Percentiles rank a stretch among this genome's conserved stretches.
These are phyloP conservation scores for Pneumocystis sp. DNA, from an alignment of 1,139 yeast genomes.

Conservation along the genomic window DNA sequence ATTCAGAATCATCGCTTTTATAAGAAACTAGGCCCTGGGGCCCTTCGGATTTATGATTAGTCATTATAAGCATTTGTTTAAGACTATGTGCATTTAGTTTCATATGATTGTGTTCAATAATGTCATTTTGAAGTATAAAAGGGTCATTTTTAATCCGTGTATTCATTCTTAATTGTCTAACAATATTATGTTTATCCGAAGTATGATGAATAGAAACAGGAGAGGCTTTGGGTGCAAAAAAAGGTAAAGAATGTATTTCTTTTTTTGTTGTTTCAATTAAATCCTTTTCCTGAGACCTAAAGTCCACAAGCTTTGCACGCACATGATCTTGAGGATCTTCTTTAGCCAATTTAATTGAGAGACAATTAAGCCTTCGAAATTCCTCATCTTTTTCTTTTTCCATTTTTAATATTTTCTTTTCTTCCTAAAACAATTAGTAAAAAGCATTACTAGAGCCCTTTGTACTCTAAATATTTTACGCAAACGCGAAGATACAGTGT, in stretches of 20 bases:
- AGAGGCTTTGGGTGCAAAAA: not conserved
- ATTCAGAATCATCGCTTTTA: not conserved
- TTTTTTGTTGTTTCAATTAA: not conserved
- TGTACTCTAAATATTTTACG: slow-evolving; percentile 11
- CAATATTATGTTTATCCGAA: not conserved
- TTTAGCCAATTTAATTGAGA: not conserved
- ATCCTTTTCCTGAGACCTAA: not conserved
- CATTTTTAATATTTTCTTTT: not conserved
- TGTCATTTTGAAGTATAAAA: not conserved
- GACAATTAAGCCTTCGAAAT: not conserved
- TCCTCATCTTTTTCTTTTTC: not conserved
- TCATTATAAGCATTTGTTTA: not conserved
- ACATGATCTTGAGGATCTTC: not conserved
- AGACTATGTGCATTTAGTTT: not conserved
- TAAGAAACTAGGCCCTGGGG: not conserved
- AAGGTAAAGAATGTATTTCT: not conserved
- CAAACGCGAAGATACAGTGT: slow-evolving; percentile 13
- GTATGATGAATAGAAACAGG: not conserved
- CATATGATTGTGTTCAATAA: not conserved
- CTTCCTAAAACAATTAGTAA: not conserved
- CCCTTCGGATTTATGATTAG: not conserved
- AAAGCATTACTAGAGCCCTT: not conserved
- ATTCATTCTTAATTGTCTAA: not conserved
- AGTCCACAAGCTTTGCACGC: not conserved
- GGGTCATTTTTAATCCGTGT: not conserved